phyloP scores from a whole-genome alignment of 176 grass and related monocot genomes.

The Oryza punctata region DNA sequence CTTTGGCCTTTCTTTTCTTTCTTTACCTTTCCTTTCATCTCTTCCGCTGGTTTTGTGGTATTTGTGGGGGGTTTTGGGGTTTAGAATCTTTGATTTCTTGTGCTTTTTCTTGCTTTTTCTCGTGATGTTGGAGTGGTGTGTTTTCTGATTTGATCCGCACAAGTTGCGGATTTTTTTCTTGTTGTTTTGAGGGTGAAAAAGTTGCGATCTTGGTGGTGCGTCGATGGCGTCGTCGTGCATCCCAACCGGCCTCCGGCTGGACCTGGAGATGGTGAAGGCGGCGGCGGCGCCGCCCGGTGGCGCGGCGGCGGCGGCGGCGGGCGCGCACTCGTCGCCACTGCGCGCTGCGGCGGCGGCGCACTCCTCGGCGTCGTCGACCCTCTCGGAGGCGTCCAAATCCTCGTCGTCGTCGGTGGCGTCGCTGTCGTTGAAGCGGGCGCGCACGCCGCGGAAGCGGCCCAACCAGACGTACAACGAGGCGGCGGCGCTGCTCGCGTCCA shows the following conservation, averaged over 20 bases:
- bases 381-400: slow-evolving; percentile 52
- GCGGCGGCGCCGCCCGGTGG: background rate
- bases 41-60: slow-evolving; percentile 24
- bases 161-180: background rate
- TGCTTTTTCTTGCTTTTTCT: background rate
- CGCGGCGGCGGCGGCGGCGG: background rate
- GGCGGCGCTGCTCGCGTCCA: slow-evolving; percentile 79
- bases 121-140: background rate
- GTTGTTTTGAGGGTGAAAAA: background rate
- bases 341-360: slow-evolving; percentile 31
- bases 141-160: slow-evolving; percentile 15
- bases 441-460: slow-evolving; percentile 75
- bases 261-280: slow-evolving; percentile 82
- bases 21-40: background rate
- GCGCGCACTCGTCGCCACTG: slow-evolving; percentile 36
- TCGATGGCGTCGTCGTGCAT: slow-evolving; percentile 75
- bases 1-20: slow-evolving; percentile 32
- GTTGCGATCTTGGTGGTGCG: slow-evolving; percentile 28
- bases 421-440: slow-evolving; percentile 78
- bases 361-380: slow-evolving; percentile 62
- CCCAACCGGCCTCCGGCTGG: slow-evolving; percentile 60
- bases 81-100: background rate
- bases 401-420: slow-evolving; percentile 57
- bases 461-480: slow-evolving; percentile 97
- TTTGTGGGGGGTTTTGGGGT: slow-evolving; percentile 28